Evolutionary conservation across 140 eudicot species (phyloP).

Genomic region (Flaveria floridana): DNA sequence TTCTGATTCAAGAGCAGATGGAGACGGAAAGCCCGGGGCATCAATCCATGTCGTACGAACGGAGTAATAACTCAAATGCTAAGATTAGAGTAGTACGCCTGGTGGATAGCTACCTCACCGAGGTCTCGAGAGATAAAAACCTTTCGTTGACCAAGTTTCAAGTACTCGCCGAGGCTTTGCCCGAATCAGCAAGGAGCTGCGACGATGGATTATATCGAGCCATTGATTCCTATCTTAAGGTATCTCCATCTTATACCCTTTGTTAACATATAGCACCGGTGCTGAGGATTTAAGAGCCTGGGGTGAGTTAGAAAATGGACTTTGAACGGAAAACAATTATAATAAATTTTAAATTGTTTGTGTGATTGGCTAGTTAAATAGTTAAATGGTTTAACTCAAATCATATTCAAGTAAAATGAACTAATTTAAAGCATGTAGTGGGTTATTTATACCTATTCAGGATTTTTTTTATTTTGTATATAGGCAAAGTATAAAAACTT

Average conservation of each 20-base stretch:
- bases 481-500: no score
- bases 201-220: not conserved
- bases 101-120: not conserved
- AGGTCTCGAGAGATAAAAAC: not conserved
- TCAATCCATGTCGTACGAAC: not conserved
- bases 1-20: constrained; percentile 7
- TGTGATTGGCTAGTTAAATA: no score
- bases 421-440: no score
- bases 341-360: no score
- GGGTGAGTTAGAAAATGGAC: no score
- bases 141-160: constrained; percentile 5
- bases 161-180: not conserved
- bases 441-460: no score
- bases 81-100: not conserved
- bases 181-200: constrained; percentile 3
- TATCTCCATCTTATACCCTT: not conserved
- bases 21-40: not conserved
- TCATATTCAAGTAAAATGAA: no score
- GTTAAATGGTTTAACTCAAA: no score
- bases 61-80: not conserved
- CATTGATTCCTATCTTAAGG: constrained; percentile 1
- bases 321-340: no score
- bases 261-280: no score
- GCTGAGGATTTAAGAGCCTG: no score
- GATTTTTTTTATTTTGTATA: no score